These are phyloP conservation scores for Leishmania lainsoni DNA, from an alignment of 208 protist genomes.

Conservation along the genomic window DNA sequence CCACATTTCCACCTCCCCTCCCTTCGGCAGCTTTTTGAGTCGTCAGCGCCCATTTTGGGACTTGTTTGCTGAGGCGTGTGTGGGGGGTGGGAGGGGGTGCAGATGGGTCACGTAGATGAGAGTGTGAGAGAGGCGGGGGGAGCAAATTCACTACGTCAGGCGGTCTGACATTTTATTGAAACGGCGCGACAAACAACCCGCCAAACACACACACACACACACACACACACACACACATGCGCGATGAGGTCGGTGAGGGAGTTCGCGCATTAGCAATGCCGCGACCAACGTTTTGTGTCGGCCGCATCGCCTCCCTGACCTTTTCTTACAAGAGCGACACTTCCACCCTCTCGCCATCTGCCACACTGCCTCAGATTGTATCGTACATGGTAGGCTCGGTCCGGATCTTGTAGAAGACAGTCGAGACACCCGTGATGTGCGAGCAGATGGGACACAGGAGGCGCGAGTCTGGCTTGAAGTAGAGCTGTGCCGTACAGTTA, in stretches of 20 bases:
- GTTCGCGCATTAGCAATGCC: neutral
- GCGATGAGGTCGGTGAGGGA: neutral
- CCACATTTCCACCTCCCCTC: no score
- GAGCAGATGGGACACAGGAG: conserved; percentile 83
- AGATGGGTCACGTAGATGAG: no score
- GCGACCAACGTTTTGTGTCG: neutral
- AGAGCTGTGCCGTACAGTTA: conserved; percentile 77
- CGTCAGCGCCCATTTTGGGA: no score
- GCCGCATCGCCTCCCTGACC: neutral
- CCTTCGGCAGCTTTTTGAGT: no score
- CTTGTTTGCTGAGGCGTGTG: no score
- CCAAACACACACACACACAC: no score
- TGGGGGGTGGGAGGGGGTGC: no score
- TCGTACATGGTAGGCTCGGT: conserved; percentile 85
- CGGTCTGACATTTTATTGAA: neutral
- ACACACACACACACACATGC: neutral
- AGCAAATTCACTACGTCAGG: neutral
- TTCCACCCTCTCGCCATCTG: neutral
- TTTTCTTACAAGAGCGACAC: neutral
- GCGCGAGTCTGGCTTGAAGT: conserved; percentile 46
- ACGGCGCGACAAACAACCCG: neutral
- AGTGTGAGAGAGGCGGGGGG: no score
- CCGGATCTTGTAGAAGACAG: conserved; percentile 91
- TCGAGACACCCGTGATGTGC: conserved; percentile 81
- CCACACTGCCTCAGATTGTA: conserved; percentile 57